Evolutionary conservation across 176 grass and related monocot genomes (phyloP).

Genomic region (Cenchrus fungigraminus): DNA sequence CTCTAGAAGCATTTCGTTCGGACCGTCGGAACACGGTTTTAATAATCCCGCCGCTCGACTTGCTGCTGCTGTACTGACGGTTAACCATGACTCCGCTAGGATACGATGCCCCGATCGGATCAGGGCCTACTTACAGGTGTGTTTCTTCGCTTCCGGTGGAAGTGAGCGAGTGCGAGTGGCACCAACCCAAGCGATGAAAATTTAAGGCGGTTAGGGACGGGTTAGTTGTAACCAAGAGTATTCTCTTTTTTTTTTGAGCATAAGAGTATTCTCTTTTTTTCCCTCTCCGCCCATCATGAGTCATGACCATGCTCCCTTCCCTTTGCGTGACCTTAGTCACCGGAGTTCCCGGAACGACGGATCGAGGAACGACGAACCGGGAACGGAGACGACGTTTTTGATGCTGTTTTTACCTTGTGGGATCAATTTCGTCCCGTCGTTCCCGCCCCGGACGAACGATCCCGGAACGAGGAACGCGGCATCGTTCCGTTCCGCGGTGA

Average conservation of each 20-base stretch:
- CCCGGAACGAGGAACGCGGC: too few species aligned
- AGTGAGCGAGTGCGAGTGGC: slow-evolving; percentile 8
- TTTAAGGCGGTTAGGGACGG: slow-evolving; percentile 14
- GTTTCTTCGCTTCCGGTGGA: slow-evolving; percentile 36
- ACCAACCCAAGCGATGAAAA: background rate
- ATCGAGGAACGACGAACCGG: too few species aligned
- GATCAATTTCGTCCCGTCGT: too few species aligned
- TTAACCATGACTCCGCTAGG: slow-evolving; percentile 5
- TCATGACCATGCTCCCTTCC: background rate
- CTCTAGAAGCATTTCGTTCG: background rate
- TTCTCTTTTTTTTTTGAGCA: background rate
- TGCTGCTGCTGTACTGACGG: slow-evolving; percentile 4
- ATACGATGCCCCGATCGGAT: background rate
- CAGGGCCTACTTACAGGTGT: background rate
- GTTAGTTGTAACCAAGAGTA: background rate
- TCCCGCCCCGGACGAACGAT: too few species aligned
- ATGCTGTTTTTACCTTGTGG: too few species aligned
- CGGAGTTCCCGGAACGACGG: too few species aligned
- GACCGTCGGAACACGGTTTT: background rate
- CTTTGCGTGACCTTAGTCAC: too few species aligned
- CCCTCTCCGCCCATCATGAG: background rate
- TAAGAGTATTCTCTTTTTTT: too few species aligned
- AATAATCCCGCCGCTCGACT: background rate
- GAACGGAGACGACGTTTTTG: too few species aligned
- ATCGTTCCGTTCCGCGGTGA: too few species aligned